Base-by-base conservation (phyloP, 805 yeast species). In the Kodamaea leandrae region DNA sequence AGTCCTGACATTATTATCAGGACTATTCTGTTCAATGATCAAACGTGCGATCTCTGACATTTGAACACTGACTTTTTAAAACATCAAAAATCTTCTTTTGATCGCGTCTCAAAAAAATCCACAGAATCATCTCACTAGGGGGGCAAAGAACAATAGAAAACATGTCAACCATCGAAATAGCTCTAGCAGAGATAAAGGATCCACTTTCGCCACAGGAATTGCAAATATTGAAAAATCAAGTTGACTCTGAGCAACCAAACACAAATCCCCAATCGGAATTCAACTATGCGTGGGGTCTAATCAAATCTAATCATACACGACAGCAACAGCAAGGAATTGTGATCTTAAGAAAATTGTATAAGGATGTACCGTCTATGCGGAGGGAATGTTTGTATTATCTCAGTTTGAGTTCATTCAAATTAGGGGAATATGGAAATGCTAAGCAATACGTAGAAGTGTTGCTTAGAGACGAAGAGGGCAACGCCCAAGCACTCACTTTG, bases 261-360 rank as follows among this genome's bases (percentile, higher is more conserved):
- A 89, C 87, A 0, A 74, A 90, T 0, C 74, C 86, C 0, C 97
- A 89, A 60, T 83, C 96, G 2, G 77, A 81, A 43, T 93, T 93
- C 74, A 93, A 95, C 63, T 86, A 86, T 53, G 95, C 97, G 0
- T 93, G 99, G 99, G 99, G 95, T 3, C 69, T 93, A 37, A 78
- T 95, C 47, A 90, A 88, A 60, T 81, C 95, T 2, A 57, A 62
- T 37, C 71, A 73, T 37, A 68, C 71, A 16, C 73, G 70, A 28
- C 83, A 86, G 46, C 95, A 86, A 55, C 74, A 83, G 51, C 72
- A 83, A 37, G 99, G 98, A 0, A 79, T 93, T 13, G 81, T 78
- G 41, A 71, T 91, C 20, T 68, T 93, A 44, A 77, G 87, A 0
- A 79, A 78, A 32, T 63, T 78, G 17, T 91, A 83, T 64, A 78